Percentiles rank a stretch among this genome's conserved stretches.
Evolutionary conservation across 2,329 filamentous ascomycete genomes (phyloP).

Genomic region (Ophiocordyceps robertsii): DNA sequence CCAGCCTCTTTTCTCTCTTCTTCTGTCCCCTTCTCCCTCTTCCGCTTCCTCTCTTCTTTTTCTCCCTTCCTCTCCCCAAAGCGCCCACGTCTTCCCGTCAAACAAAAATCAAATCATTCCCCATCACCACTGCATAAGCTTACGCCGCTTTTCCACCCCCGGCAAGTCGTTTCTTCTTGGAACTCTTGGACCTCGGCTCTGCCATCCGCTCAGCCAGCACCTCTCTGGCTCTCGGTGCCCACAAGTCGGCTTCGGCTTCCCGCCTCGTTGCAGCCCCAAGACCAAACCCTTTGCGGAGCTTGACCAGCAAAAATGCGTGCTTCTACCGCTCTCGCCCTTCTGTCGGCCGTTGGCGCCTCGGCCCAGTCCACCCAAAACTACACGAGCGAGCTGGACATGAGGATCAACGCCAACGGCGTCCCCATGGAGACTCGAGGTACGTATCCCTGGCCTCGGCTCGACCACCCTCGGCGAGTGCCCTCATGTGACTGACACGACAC

Average conservation of each 20-base stretch:
- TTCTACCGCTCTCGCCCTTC: slow-evolving; percentile 24
- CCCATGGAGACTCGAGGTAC: slow-evolving; percentile 23
- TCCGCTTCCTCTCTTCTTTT: neutral
- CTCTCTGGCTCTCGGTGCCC: neutral
- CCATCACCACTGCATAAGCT: slow-evolving; percentile 3
- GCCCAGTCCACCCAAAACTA: slow-evolving; percentile 27
- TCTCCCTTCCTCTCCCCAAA: neutral
- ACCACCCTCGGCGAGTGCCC: neutral
- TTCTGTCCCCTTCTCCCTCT: slow-evolving; percentile 1
- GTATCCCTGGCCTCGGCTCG: slow-evolving; percentile 5
- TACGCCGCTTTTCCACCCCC: neutral
- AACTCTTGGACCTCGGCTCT: neutral
- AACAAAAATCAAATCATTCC: slow-evolving; percentile 3
- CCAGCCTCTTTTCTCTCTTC: neutral
- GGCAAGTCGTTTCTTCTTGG: slow-evolving; percentile 2
- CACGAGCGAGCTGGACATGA: slow-evolving; percentile 26
- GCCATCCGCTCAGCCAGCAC: neutral
- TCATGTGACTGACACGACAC: neutral
- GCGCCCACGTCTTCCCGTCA: neutral
- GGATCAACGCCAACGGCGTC: slow-evolving; percentile 25
- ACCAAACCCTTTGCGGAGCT: neutral
- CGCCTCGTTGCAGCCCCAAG: neutral
- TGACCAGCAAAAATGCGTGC: slow-evolving; percentile 21
- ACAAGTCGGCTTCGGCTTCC: neutral
- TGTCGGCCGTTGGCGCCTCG: slow-evolving; percentile 29